These are phyloP conservation scores for Amoebophrya sp. DNA, from an alignment of 169 alveolate species.

Conservation along the genomic window DNA sequence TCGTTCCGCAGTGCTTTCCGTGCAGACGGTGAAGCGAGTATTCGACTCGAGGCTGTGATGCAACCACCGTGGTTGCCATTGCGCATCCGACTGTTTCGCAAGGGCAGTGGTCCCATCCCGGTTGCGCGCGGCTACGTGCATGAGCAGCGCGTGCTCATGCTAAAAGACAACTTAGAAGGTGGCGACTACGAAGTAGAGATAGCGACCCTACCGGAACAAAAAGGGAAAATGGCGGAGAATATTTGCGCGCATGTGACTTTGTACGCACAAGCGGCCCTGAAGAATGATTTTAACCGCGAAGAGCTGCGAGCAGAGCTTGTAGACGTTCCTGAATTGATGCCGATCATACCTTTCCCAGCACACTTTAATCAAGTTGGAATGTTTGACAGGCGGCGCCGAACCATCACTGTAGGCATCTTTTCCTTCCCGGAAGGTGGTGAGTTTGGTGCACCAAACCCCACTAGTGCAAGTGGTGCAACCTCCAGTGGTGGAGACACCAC, in stretches of 20 bases:
- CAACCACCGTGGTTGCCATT: conserved; percentile 50
- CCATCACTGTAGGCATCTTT: not conserved
- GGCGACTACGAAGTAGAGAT: conserved; percentile 41
- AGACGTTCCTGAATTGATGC: conserved; percentile 42
- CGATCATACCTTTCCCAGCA: conserved; percentile 37
- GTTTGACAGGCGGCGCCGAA: not conserved
- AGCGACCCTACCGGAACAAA: conserved; percentile 14
- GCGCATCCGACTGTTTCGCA: not conserved
- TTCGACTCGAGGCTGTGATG: conserved; percentile 33
- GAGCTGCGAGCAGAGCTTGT: conserved; percentile 45
- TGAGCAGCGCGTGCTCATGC: conserved; percentile 40
- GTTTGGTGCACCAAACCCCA: not conserved
- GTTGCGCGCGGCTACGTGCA: not conserved
- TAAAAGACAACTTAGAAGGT: conserved; percentile 29
- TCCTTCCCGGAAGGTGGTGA: not conserved
- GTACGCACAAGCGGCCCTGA: not conserved
- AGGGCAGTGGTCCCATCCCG: not conserved
- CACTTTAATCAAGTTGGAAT: conserved; percentile 24
- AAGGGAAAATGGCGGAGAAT: not conserved
- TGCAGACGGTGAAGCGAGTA: not conserved
- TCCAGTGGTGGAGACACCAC: not conserved
- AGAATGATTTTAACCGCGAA: not conserved
- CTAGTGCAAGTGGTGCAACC: not conserved
- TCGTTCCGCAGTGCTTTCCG: not conserved
- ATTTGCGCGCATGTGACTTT: not conserved